Evolutionary conservation across 495 filamentous ascomycete genomes (phyloP), one percentile per base, ranked within the genome.

Genomic region (Aspergillus cavernicola): DNA sequence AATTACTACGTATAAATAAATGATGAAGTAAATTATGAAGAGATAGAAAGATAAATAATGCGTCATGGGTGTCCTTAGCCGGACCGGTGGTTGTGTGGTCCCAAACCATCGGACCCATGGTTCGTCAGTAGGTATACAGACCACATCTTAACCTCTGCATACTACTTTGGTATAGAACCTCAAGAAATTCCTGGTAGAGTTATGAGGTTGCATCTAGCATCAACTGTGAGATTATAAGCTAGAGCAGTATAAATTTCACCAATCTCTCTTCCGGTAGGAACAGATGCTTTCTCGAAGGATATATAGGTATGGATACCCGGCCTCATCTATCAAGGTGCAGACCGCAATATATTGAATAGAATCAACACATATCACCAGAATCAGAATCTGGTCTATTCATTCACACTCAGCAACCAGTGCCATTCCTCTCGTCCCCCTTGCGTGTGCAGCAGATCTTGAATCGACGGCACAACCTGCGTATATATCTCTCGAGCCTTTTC

Each of bases 371-470:
- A 38, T 6, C 24, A 28, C 9, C 9, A 19, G 7, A 12, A 16
- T 19, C 19, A 18, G 19, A 23, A 7, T 7, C 5, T 28, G 2
- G 2, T 29, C 29, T 45, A 36, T 3, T 40, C 18, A 12, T 45
- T 45, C 10, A 62, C 41, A 28, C 51, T 61, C 42, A 56, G 11
- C 19, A 66, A 29, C 63, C 63, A 66, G 29, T 41, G 41, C 58
- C 56, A 64, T 43, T 54, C 19, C 52, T 61, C 58, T 36, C 62
- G 61, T 31, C 64, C 62, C 41, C 62, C 50, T 23, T 36, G 43
- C 12, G 58, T 58, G 28, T 28, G 16, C 10, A 61, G 29, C 29
- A 42, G n/a, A 10, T 54, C 49, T 20, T 31, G 3, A 6, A 53
- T 42, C 37, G 20, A 10, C 8, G 58, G 40, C 8, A 38, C 20